These are phyloP conservation scores for Puccinia triticina DNA, from an alignment of 1,284 basidiomycete species.

Conservation along the genomic window DNA sequence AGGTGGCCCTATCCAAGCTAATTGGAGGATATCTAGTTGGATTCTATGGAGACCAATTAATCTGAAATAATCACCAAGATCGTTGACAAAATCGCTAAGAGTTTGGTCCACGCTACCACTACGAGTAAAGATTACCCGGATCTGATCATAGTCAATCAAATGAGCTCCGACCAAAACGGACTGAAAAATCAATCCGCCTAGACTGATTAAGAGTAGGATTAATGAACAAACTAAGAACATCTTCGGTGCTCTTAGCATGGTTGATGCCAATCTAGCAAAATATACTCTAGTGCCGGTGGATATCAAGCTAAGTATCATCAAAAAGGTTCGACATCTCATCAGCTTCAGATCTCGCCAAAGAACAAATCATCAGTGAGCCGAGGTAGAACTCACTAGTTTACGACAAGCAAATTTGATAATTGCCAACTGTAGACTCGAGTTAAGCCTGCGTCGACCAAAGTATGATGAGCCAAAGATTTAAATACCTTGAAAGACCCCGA, in stretches of 20 bases:
- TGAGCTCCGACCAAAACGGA: background rate
- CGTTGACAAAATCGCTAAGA: background rate
- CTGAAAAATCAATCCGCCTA: constrained; percentile 25
- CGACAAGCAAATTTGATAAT: constrained; percentile 17
- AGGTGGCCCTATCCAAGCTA: constrained; percentile 27
- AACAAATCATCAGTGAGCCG: background rate
- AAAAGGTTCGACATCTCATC: background rate
- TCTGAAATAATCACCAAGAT: constrained; percentile 16
- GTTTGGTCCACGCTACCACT: background rate
- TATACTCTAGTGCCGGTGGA: constrained; percentile 27
- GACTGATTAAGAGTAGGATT: constrained; percentile 17
- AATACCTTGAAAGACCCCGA: constrained; percentile 27
- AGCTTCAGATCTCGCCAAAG: background rate
- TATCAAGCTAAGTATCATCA: constrained; percentile 24
- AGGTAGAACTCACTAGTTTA: constrained; percentile 37
- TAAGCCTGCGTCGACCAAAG: constrained; percentile 22
- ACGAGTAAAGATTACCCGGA: background rate
- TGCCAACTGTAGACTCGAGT: constrained; percentile 37
- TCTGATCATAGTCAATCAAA: constrained; percentile 15
- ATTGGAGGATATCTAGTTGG: background rate
- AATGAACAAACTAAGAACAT: constrained; percentile 29
- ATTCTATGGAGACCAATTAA: background rate
- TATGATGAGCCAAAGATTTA: constrained; percentile 38
- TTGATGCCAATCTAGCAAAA: constrained; percentile 49
- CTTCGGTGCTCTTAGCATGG: constrained; percentile 44